Evolutionary conservation across 495 filamentous ascomycete species (phyloP), one percentile per base, ranked within the genome.

Genomic region (Penicillium pancosmium): DNA sequence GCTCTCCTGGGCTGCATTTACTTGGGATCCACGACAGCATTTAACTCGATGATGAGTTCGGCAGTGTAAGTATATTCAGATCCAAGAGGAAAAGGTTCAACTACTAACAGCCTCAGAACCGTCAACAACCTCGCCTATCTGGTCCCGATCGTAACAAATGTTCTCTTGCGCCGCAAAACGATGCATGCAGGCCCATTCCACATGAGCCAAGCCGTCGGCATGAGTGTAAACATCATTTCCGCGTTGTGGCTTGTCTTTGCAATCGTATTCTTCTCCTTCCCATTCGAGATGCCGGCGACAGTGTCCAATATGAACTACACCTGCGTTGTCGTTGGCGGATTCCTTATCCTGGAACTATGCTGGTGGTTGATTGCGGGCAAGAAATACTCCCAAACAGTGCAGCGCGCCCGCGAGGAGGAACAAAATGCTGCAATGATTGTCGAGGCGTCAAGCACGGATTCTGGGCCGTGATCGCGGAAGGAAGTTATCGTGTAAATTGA

Each of bases 211-310:
- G 44, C 58, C 8, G 27, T 43, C 2, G 74, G 74, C 10, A 76
- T 74, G 71, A 50, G 53, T 1, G 72, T 78, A 19, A 78, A 78
- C 35, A 66, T 67, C 23, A 44, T 78, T 8, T 65, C 73, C 10
- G 68, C 69, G 1, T 53, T 60, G 1, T 78, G 74, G 74, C 46
- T 78, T 9, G 52, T 69, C 6, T 76, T 78, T 50, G 74, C 74
- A 2, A 76, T 87, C 52, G 77, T 89, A 9, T 84, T 92, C 51
- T 93, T 88, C 71, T 91, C 87, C 57, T 91, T 92, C 67, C 89
- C 86, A 1, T 88, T 80, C 56, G 69, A 70, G 25, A 69, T 83
- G 68, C 85, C 86, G 1, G 82, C 77, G 2, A 70, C 63, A 43
- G 78, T 69, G 7, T 72, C 75, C 9, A 82, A 80, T n/a, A 90